Conservation (phyloP, 768 basidiomycete species). For the Multifurca ochricompacta region DNA sequence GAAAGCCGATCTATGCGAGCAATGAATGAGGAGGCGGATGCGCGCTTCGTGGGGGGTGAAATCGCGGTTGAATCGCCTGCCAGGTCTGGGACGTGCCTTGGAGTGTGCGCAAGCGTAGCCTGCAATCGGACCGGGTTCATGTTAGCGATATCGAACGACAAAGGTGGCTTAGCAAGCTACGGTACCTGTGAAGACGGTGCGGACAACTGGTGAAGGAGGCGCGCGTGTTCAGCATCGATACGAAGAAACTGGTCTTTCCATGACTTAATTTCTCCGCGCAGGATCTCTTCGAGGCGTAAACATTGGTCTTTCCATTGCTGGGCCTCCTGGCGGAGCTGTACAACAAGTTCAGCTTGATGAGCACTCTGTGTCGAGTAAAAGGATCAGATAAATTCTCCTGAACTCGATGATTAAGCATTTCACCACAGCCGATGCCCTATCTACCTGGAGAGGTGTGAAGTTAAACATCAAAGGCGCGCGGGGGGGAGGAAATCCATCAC, state of each 20-base stretch:
- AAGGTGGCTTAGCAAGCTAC: too few relatives aligned
- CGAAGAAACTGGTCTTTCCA: slow-evolving; percentile 79
- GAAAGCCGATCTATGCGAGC: not conserved
- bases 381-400: not conserved
- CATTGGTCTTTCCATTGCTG: slow-evolving; percentile 68
- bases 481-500: too few relatives aligned
- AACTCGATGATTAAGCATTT: not conserved
- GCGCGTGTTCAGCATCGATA: slow-evolving; percentile 60
- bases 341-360: slow-evolving; percentile 53
- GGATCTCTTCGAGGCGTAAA: slow-evolving; percentile 38
- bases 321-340: slow-evolving; percentile 55
- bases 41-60: slow-evolving; percentile 22
- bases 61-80: slow-evolving; percentile 19
- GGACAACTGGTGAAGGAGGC: slow-evolving; percentile 45
- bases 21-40: slow-evolving; percentile 18
- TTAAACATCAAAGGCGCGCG: not conserved
- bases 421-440: slow-evolving; percentile 6
- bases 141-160: not conserved
- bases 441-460: not conserved
- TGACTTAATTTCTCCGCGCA: slow-evolving; percentile 45
- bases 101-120: slow-evolving; percentile 21
- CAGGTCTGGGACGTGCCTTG: slow-evolving; percentile 15
- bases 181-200: slow-evolving; percentile 6
- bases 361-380: slow-evolving; percentile 35
- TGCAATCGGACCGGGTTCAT: slow-evolving; percentile 7